Evolutionary conservation across 441 rosid genomes (phyloP).

Genomic region (Biscutella auriculata): DNA sequence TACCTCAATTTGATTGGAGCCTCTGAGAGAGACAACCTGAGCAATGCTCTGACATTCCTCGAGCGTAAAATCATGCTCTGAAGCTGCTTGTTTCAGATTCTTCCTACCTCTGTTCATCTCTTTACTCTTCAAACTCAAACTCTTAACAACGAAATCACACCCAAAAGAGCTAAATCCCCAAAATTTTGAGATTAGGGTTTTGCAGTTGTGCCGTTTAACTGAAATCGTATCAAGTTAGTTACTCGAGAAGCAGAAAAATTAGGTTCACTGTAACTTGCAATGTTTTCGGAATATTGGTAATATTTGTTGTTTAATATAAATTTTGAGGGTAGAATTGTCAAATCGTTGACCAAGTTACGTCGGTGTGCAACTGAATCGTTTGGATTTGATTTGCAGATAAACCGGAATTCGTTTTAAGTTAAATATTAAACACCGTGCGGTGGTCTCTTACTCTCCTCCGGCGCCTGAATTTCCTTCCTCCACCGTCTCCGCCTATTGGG

Average conservation of each 20-base stretch:
- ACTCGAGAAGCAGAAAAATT: too few relatives aligned
- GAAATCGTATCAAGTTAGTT: too few relatives aligned
- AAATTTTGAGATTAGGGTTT: slow-evolving; percentile 19
- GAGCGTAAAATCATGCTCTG: slow-evolving; percentile 42
- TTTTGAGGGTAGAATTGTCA: background rate
- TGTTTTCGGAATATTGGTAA: too few relatives aligned
- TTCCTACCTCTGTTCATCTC: slow-evolving; percentile 74
- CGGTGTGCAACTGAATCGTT: slow-evolving; percentile 13
- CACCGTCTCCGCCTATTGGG: background rate
- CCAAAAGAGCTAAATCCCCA: background rate
- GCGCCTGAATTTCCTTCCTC: slow-evolving; percentile 20
- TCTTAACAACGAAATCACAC: background rate
- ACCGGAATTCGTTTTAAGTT: slow-evolving; percentile 7
- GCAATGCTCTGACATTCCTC: slow-evolving; percentile 59
- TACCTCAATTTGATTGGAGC: slow-evolving; percentile 90
- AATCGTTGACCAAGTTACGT: background rate
- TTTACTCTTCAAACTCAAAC: background rate
- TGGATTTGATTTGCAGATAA: slow-evolving; percentile 17
- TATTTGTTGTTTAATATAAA: background rate
- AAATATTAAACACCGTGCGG: too few relatives aligned
- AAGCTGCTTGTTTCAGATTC: slow-evolving; percentile 68
- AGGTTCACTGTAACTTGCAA: too few relatives aligned
- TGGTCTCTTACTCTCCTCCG: slow-evolving; percentile 21
- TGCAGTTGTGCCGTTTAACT: slow-evolving; percentile 11
- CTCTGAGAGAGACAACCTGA: slow-evolving; percentile 73